Conservation (phyloP, 2,329 filamentous ascomycete genomes). For the Cadophora malorum region DNA sequence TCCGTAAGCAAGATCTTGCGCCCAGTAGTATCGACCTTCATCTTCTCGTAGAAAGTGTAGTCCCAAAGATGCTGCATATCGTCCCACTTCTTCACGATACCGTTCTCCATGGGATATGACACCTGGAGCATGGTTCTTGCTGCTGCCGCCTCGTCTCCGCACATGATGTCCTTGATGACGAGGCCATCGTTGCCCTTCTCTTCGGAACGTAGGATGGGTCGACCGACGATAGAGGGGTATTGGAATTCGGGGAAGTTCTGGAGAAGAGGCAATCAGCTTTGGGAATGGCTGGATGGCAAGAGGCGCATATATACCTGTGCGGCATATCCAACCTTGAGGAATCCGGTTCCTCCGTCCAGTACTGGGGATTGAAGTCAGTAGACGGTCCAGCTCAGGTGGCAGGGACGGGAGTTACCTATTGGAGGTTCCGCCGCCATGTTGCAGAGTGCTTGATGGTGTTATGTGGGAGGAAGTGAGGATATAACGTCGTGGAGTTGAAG, state of each 20-base stretch:
- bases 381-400: background rate
- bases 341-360: conserved; percentile 99
- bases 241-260: conserved; percentile 99
- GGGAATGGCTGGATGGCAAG: conserved; percentile 9
- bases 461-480: conserved; percentile 23
- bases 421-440: conserved; percentile 46
- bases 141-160: conserved; percentile 95
- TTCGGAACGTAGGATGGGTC: conserved; percentile 95
- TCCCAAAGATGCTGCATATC: conserved; percentile 99
- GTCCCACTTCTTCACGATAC: conserved; percentile 99
- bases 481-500: conserved; percentile 31
- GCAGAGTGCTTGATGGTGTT: conserved; percentile 29
- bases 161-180: conserved; percentile 98
- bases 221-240: conserved; percentile 97
- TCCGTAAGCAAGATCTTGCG: conserved; percentile 98
- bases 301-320: conserved; percentile 66
- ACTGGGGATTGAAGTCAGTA: conserved; percentile 60
- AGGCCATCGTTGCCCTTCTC: conserved; percentile 73
- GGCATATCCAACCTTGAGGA: conserved; percentile 99
- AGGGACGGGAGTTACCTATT: conserved; percentile 42
- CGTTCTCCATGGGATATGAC: conserved; percentile 99
- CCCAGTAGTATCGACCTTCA: conserved; percentile 86
- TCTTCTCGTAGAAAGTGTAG: conserved; percentile 97
- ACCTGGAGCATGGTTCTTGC: conserved; percentile 98
- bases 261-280: conserved; percentile 26